Conservation (phyloP, 305 asterid species). For the Withania somnifera region DNA sequence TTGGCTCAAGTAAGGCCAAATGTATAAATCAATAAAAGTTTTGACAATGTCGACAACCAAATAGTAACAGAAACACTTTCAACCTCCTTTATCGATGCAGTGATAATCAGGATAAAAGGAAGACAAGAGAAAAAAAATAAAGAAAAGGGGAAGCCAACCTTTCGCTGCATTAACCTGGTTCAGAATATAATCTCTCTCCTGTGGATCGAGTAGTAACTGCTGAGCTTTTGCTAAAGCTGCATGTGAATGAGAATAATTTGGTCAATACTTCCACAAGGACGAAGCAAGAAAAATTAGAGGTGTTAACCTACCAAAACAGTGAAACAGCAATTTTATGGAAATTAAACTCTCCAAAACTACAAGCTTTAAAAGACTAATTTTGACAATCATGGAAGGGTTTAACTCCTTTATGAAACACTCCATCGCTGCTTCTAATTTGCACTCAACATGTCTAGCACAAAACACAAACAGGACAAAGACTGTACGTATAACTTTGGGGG, state of each 20-base stretch:
- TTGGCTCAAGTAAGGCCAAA: too few relatives aligned
- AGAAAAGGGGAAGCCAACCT: slow-evolving; percentile 33
- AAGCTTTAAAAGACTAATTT: neutral
- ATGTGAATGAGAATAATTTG: slow-evolving; percentile 2
- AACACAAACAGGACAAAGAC: neutral
- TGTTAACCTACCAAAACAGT: neutral
- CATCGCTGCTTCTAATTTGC: neutral
- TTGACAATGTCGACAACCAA: neutral
- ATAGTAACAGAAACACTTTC: neutral
- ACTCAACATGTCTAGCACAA: neutral
- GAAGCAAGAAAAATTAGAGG: neutral
- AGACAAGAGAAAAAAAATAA: neutral
- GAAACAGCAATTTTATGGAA: neutral
- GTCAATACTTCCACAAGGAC: neutral
- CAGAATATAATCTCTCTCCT: slow-evolving; percentile 87
- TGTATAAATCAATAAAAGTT: neutral
- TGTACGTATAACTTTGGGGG: neutral
- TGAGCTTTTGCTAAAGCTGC: slow-evolving; percentile 98
- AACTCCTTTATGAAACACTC: neutral
- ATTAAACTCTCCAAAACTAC: neutral
- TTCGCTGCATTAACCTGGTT: slow-evolving; percentile 86
- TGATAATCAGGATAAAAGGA: neutral
- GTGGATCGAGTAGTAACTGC: slow-evolving; percentile 67
- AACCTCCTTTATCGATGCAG: neutral
- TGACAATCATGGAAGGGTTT: neutral